Conservation (phyloP, 2,329 filamentous ascomycete genomes). For the Fusarium citri region DNA sequence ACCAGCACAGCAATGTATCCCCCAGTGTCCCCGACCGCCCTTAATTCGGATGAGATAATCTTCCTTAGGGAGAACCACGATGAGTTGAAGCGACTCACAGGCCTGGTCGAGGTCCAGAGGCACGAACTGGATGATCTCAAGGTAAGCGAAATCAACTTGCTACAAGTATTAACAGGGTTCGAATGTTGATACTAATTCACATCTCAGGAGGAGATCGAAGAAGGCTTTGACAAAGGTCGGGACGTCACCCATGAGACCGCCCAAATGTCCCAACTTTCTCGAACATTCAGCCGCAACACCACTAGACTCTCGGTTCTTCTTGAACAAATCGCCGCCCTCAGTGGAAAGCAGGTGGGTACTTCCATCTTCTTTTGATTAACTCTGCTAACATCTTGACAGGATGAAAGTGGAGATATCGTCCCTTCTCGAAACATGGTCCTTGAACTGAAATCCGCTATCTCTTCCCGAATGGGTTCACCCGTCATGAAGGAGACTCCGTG, state of each 20-base stretch:
- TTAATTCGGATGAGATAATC: not conserved
- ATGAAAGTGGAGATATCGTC: not conserved
- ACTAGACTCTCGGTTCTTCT: not conserved
- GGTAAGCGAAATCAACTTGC: not conserved
- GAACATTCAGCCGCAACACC: not conserved
- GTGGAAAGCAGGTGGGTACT: not conserved
- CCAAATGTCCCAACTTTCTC: not conserved
- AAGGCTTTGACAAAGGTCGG: not conserved
- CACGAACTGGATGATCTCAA: not conserved
- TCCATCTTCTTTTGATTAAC: not conserved
- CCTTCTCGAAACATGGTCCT: not conserved
- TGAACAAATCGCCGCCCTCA: not conserved
- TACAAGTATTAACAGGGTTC: not conserved
- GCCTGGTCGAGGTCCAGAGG: not conserved
- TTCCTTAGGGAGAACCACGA: not conserved
- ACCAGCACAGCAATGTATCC: not conserved
- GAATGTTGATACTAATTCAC: not conserved
- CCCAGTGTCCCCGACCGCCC: not conserved
- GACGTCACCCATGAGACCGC: not conserved
- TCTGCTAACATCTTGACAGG: not conserved
- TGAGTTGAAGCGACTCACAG: not conserved
- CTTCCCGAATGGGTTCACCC: not conserved
- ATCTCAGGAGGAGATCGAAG: not conserved
- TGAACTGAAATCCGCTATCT: not conserved
- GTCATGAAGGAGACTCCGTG: not conserved